phyloP scores from a whole-genome alignment of 352 stramenopile genomes.

The Phytophthora ramorum region DNA sequence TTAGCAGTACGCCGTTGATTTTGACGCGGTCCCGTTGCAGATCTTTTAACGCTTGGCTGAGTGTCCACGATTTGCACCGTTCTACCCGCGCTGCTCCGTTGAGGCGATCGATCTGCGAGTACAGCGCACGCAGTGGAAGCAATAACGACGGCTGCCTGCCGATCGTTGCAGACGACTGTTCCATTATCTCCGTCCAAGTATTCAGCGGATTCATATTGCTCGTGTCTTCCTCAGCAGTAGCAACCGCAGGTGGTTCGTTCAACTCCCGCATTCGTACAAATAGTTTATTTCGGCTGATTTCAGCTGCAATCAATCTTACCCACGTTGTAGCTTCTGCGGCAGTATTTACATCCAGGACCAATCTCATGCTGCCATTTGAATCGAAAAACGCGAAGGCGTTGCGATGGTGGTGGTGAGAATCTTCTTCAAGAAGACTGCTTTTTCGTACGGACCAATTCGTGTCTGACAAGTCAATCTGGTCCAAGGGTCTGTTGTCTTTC shows the following conservation, averaged over 20 bases:
- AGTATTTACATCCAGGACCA: slow-evolving; percentile 63
- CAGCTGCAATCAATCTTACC: slow-evolving; percentile 48
- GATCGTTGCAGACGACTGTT: slow-evolving; percentile 3
- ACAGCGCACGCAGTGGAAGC: slow-evolving; percentile 61
- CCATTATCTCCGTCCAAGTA: slow-evolving; percentile 27
- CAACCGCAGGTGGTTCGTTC: slow-evolving; percentile 6
- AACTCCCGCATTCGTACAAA: slow-evolving; percentile 34
- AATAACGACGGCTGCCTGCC: slow-evolving; percentile 25
- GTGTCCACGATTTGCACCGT: slow-evolving; percentile 54
- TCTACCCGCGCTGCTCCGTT: slow-evolving; percentile 44
- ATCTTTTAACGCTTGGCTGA: slow-evolving; percentile 75
- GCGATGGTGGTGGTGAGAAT: slow-evolving; percentile 24
- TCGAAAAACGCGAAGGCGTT: slow-evolving; percentile 80
- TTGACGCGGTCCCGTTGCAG: slow-evolving; percentile 59
- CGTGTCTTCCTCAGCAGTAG: background rate
- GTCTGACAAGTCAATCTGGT: slow-evolving; percentile 50
- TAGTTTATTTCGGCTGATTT: slow-evolving; percentile 46
- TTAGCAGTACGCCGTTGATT: slow-evolving; percentile 57
- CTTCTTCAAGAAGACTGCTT: slow-evolving; percentile 37
- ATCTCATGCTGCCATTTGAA: slow-evolving; percentile 40
- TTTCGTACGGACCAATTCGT: slow-evolving; percentile 61
- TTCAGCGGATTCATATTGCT: slow-evolving; percentile 2
- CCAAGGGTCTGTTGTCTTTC: slow-evolving; percentile 52
- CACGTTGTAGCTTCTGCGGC: slow-evolving; percentile 47
- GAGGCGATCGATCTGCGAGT: slow-evolving; percentile 53